These are phyloP conservation scores for Silene vulgaris DNA, from an alignment of 179 eudicot genomes.

Conservation along the genomic window DNA sequence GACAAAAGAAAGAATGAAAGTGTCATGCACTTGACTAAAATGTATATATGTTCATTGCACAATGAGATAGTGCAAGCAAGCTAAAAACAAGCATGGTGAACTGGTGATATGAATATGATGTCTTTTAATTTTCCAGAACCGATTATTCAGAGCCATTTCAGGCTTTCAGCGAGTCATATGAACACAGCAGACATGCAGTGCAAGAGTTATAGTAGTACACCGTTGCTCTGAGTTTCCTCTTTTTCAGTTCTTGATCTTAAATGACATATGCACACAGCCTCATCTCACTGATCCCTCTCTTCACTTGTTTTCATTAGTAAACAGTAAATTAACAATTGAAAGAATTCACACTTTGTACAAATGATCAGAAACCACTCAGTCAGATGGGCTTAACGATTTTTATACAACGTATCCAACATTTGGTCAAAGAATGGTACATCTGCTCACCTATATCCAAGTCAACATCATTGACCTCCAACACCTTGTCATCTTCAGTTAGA, in stretches of 20 bases:
- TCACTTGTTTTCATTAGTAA: conserved; percentile 2
- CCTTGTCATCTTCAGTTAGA: conserved; percentile 33
- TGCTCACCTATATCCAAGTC: conserved; percentile 74
- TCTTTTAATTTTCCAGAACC: not conserved
- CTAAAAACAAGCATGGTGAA: not conserved
- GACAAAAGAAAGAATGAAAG: conserved; percentile 16
- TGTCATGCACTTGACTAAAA: conserved; percentile 10
- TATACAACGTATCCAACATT: conserved; percentile 2
- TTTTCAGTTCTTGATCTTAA: not conserved
- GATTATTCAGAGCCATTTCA: not conserved
- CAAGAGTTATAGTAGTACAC: conserved; percentile 4
- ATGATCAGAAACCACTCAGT: conserved; percentile 5
- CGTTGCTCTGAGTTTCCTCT: not conserved
- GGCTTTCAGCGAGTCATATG: not conserved
- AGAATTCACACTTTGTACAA: not conserved
- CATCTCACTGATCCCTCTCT: conserved; percentile 1
- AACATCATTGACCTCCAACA: conserved; percentile 35
- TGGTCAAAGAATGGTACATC: not conserved
- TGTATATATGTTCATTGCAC: not conserved
- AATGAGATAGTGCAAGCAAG: conserved; percentile 2
- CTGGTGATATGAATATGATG: conserved; percentile 5
- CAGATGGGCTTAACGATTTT: not conserved
- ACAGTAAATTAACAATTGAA: not conserved
- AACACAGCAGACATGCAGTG: not conserved
- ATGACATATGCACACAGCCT: not conserved